A percentile compares a stretch with the other conserved stretches of the same genome.
These are phyloP conservation scores for Solanum chacoense DNA, from an alignment of 305 asterid species.

Conservation along the genomic window DNA sequence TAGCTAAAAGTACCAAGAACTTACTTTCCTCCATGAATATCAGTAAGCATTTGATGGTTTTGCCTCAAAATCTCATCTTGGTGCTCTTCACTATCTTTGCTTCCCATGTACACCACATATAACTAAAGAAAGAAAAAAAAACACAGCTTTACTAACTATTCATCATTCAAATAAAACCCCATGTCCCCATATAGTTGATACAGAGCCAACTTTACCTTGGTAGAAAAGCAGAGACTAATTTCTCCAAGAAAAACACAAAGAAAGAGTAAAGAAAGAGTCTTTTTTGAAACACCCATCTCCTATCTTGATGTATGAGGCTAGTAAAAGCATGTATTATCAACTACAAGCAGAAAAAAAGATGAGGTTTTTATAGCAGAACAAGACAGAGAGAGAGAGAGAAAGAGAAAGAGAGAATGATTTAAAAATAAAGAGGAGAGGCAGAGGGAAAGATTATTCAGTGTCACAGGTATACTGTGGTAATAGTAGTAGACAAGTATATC, in stretches of 20 bases:
- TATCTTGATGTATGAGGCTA: constrained; percentile 7
- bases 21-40: constrained; percentile 72
- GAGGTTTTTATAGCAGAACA: background rate
- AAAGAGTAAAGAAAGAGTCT: constrained; percentile 12
- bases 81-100: constrained; percentile 41
- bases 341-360: constrained; percentile 1
- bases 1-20: background rate
- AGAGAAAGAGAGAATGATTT: constrained; percentile 1
- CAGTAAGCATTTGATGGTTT: constrained; percentile 59
- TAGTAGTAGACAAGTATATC: background rate
- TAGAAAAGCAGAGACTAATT: constrained; percentile 24
- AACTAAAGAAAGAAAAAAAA: constrained; percentile 27
- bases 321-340: background rate
- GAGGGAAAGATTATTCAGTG: background rate
- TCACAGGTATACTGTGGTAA: constrained; percentile 4
- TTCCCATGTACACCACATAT: constrained; percentile 97
- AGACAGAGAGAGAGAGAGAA: background rate
- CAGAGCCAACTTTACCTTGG: constrained; percentile 27
- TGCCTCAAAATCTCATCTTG: constrained; percentile 69
- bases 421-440: constrained; percentile 1
- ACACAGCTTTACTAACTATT: background rate
- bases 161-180: background rate
- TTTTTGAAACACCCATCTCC: constrained; percentile 12
- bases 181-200: background rate
- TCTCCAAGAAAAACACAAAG: constrained; percentile 24